Evolutionary conservation across 164 flowering plant genomes (phyloP).

Genomic region (Malania oleifera): DNA sequence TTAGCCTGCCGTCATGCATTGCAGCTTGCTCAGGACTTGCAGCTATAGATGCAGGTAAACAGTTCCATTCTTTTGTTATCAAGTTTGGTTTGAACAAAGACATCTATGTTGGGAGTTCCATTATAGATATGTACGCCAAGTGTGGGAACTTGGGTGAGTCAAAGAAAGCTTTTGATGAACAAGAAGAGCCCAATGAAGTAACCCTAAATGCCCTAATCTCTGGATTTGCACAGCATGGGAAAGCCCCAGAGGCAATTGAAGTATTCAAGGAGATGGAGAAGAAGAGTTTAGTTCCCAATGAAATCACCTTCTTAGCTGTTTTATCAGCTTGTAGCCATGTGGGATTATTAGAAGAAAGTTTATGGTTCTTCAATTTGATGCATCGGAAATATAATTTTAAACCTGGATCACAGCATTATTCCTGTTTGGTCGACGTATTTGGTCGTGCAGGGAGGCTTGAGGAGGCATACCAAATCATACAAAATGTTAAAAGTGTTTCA

Average conservation of each 20-base stretch:
- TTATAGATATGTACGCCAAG: constrained; percentile 29
- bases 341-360: constrained; percentile 20
- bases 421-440: constrained; percentile 23
- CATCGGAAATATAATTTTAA: constrained; percentile 9
- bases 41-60: constrained; percentile 21
- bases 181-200: constrained; percentile 11
- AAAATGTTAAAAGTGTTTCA: constrained; percentile 8
- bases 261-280: constrained; percentile 18
- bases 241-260: constrained; percentile 18
- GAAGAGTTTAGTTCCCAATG: constrained; percentile 17
- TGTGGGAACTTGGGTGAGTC: constrained; percentile 25
- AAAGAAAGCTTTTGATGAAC: constrained; percentile 20
- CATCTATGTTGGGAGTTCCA: constrained; percentile 20
- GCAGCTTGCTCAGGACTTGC: constrained; percentile 21
- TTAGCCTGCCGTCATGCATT: constrained; percentile 19
- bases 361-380: constrained; percentile 18
- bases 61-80: constrained; percentile 20
- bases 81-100: constrained; percentile 19
- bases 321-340: constrained; percentile 29
- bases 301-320: constrained; percentile 23
- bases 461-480: constrained; percentile 16
- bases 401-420: constrained; percentile 17
- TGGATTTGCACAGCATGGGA: constrained; percentile 26
- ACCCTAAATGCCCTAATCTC: constrained; percentile 22
- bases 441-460: constrained; percentile 25